A percentile compares a stretch with the other conserved stretches of the same genome.
phyloP scores from a whole-genome alignment of 768 basidiomycete species.

The Suillus ampliporus region DNA sequence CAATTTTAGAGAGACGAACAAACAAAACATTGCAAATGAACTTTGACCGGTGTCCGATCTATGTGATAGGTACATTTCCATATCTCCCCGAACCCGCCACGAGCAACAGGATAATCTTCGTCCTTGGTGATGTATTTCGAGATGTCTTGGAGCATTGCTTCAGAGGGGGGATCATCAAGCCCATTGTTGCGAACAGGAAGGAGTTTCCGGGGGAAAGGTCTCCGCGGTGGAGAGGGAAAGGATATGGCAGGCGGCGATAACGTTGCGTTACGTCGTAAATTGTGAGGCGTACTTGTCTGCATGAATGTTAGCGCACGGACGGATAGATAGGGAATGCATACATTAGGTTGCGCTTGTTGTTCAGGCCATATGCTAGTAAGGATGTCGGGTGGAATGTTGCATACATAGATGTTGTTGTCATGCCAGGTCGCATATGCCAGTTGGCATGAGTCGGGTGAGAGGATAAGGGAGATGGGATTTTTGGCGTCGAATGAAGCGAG shows the following conservation, averaged over 20 bases:
- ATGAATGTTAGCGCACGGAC: neutral
- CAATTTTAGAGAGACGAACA: neutral
- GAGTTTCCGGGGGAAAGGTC: no score
- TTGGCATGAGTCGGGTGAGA: neutral
- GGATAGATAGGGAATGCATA: neutral
- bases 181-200: neutral
- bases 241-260: no score
- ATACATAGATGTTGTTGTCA: neutral
- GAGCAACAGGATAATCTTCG: slow-evolving; percentile 1
- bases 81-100: slow-evolving; percentile 6
- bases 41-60: neutral
- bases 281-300: neutral
- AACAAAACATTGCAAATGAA: neutral
- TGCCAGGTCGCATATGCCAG: neutral
- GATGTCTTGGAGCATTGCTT: neutral
- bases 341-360: neutral
- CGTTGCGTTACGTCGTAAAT: no score
- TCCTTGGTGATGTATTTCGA: neutral
- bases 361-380: neutral
- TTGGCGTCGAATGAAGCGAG: neutral
- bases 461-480: neutral
- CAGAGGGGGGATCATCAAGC: neutral
- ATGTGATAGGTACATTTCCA: neutral
- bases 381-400: neutral
- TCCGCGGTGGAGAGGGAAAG: no score